These are phyloP conservation scores for Rhizoclosmatium sp. DNA, from an alignment of 192 early-diverging fungal genomes.

Conservation along the genomic window DNA sequence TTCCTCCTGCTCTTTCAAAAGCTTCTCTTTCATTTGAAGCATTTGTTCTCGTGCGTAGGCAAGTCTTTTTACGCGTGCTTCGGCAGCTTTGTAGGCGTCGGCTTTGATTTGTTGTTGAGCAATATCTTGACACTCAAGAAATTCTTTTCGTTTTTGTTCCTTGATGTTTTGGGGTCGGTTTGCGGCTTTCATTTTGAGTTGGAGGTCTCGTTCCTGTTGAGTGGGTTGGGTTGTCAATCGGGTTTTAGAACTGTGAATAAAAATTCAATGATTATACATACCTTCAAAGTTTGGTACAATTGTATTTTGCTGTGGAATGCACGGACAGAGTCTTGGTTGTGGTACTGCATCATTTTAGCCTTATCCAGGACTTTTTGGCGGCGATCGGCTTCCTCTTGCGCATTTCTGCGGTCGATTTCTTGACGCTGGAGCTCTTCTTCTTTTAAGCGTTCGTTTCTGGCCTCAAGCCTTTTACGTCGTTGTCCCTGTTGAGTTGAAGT, in stretches of 20 bases:
- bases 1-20: slow-evolving; percentile 11
- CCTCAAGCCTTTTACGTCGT: slow-evolving; percentile 39
- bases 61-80: slow-evolving; percentile 1
- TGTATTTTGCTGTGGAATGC: slow-evolving; percentile 51
- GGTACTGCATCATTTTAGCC: slow-evolving; percentile 54
- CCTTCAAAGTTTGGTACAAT: slow-evolving; percentile 46
- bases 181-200: slow-evolving; percentile 44
- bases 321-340: slow-evolving; percentile 53
- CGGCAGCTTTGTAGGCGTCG: slow-evolving; percentile 21
- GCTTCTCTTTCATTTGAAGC: slow-evolving; percentile 2
- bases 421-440: slow-evolving; percentile 45
- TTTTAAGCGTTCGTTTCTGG: slow-evolving; percentile 32
- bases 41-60: slow-evolving; percentile 24
- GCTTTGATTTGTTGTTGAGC: slow-evolving; percentile 15
- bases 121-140: slow-evolving; percentile 2
- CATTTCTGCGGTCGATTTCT: slow-evolving; percentile 39
- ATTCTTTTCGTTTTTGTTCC: neutral
- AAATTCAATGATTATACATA: neutral
- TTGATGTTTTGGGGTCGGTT: neutral
- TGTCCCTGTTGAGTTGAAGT: slow-evolving; percentile 29
- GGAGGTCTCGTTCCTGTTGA: slow-evolving; percentile 51
- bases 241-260: neutral
- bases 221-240: neutral
- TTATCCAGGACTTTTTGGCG: slow-evolving; percentile 46
- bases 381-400: slow-evolving; percentile 41